phyloP scores from a whole-genome alignment of 2,329 filamentous ascomycete genomes.

The Diaporthe sp. region DNA sequence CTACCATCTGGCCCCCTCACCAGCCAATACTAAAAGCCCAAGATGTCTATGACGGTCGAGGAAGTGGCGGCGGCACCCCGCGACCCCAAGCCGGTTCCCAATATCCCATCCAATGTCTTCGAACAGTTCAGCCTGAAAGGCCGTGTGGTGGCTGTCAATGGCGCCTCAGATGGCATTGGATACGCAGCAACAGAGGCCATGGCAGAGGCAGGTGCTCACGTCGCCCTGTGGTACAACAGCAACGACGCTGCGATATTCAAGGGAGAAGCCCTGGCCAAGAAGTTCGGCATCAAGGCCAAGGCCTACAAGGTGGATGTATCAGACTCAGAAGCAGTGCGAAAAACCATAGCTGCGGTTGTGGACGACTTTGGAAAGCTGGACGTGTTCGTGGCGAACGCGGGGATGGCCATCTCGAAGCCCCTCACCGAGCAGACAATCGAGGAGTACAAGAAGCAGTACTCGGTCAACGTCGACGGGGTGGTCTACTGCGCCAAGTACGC shows the following conservation, averaged over 20 bases:
- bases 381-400: conserved; percentile 59
- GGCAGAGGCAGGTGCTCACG: conserved; percentile 59
- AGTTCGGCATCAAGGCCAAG: conserved; percentile 53
- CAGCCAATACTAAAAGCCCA: conserved; percentile 15
- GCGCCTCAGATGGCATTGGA: conserved; percentile 61
- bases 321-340: conserved; percentile 52
- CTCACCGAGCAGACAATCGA: conserved; percentile 66
- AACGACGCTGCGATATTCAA: conserved; percentile 48
- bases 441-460: conserved; percentile 65
- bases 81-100: conserved; percentile 54
- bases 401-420: conserved; percentile 67
- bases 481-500: conserved; percentile 59
- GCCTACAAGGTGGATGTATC: conserved; percentile 63
- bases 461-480: conserved; percentile 67
- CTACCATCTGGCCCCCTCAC: too few species aligned
- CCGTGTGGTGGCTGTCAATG: conserved; percentile 59
- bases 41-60: conserved; percentile 55
- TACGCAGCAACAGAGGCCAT: conserved; percentile 59
- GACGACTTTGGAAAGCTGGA: conserved; percentile 58
- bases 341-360: conserved; percentile 51
- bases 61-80: conserved; percentile 50
- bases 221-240: conserved; percentile 56
- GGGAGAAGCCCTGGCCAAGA: conserved; percentile 54
- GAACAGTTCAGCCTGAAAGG: conserved; percentile 59
- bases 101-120: conserved; percentile 57